A percentile compares a stretch with the other conserved stretches of the same genome.
phyloP scores from a whole-genome alignment of 1,284 basidiomycete species.

The Cronartium quercuum region DNA sequence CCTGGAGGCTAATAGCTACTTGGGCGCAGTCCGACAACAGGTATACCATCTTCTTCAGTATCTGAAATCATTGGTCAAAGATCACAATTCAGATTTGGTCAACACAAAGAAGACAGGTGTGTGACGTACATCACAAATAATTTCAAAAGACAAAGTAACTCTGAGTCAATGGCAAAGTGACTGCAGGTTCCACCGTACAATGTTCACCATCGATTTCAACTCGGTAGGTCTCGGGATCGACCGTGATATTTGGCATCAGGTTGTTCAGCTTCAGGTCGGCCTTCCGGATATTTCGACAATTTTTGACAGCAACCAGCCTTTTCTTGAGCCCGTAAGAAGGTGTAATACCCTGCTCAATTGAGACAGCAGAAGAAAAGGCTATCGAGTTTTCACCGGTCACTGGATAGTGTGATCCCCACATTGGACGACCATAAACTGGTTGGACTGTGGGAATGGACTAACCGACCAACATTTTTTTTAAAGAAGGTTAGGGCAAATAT shows the following conservation, averaged over 20 bases:
- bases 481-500: background rate
- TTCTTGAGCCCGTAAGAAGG: slow-evolving; percentile 66
- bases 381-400: slow-evolving; percentile 75
- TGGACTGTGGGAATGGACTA: slow-evolving; percentile 85
- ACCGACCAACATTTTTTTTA: background rate
- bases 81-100: too few relatives aligned
- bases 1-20: too few relatives aligned
- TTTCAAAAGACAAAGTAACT: slow-evolving; percentile 26
- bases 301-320: slow-evolving; percentile 65
- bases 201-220: slow-evolving; percentile 73
- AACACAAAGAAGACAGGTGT: too few relatives aligned
- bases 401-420: slow-evolving; percentile 74
- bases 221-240: slow-evolving; percentile 89
- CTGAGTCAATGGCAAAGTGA: slow-evolving; percentile 60
- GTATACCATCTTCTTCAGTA: too few relatives aligned
- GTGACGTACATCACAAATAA: background rate
- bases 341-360: slow-evolving; percentile 52
- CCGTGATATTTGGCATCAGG: slow-evolving; percentile 69
- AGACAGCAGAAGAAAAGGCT: slow-evolving; percentile 73
- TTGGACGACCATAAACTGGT: slow-evolving; percentile 67
- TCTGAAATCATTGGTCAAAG: too few relatives aligned
- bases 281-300: slow-evolving; percentile 72
- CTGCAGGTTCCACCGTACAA: slow-evolving; percentile 70
- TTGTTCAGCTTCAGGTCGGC: slow-evolving; percentile 91
- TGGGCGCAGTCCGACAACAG: too few relatives aligned